Conservation (phyloP, 2,329 filamentous ascomycete genomes). For the Colletotrichum tamarilloi region DNA sequence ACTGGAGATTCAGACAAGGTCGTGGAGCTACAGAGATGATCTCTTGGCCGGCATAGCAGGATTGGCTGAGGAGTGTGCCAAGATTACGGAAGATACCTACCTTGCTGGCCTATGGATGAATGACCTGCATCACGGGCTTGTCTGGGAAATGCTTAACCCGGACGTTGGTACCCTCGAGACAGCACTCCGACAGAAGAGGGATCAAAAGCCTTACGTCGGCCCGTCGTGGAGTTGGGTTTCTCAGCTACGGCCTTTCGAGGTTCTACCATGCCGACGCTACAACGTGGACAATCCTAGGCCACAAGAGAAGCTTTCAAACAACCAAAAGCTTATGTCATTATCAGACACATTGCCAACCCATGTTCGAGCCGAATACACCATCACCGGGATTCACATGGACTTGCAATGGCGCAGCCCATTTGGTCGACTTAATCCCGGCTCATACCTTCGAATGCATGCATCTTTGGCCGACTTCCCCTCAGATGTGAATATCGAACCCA, state of each 20-base stretch:
- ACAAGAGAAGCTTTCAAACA: neutral
- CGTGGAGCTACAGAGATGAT: neutral
- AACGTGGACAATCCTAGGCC: neutral
- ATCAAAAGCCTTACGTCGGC: neutral
- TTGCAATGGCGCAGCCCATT: neutral
- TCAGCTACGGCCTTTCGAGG: neutral
- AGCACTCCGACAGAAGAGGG: neutral
- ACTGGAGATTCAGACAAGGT: neutral
- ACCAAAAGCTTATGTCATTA: neutral
- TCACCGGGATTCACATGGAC: neutral
- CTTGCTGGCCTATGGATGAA: neutral
- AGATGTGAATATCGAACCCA: neutral
- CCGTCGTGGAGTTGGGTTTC: conserved; percentile 20
- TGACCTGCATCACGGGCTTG: neutral
- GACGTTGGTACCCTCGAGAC: neutral
- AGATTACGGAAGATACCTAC: neutral
- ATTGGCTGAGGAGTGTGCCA: neutral
- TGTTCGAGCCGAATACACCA: neutral
- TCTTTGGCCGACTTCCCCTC: neutral
- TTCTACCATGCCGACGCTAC: neutral
- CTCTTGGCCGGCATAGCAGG: neutral
- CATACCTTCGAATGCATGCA: neutral
- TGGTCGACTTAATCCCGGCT: neutral
- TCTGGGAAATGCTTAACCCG: neutral
- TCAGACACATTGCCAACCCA: neutral